A percentile compares a stretch with the other conserved stretches of the same genome.
Evolutionary conservation across 2,329 filamentous ascomycete genomes (phyloP).

Genomic region (Aureobasidium sp.): DNA sequence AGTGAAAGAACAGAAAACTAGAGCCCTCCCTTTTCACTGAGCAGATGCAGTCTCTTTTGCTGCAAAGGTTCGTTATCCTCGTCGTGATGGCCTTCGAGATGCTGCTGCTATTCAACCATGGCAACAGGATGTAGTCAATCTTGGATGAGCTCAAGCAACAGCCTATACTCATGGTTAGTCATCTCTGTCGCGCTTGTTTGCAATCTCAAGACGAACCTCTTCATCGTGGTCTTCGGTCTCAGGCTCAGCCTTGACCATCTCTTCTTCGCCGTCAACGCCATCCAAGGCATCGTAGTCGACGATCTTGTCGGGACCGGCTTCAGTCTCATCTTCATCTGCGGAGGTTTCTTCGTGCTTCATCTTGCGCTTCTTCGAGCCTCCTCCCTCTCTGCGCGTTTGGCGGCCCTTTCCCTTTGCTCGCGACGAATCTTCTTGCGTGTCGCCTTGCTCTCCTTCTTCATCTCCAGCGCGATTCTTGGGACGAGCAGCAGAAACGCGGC

Average conservation of each 20-base stretch:
- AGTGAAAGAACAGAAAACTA: neutral
- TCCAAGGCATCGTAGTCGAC: neutral
- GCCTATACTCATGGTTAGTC: neutral
- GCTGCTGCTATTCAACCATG: neutral
- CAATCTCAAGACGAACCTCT: neutral
- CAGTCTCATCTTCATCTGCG: neutral
- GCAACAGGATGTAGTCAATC: neutral
- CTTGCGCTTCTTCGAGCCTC: slow-evolving; percentile 17
- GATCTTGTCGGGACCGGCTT: neutral
- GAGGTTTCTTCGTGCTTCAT: slow-evolving; percentile 8
- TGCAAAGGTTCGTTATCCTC: neutral
- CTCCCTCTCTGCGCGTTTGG: slow-evolving; percentile 1
- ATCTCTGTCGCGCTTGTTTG: neutral
- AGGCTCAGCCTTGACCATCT: neutral
- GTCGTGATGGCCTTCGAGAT: neutral
- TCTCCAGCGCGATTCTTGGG: slow-evolving; percentile 12
- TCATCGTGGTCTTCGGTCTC: neutral
- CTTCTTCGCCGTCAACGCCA: neutral
- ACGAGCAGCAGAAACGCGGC: slow-evolving; percentile 13
- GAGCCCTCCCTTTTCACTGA: neutral
- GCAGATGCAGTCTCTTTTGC: neutral
- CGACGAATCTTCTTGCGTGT: neutral
- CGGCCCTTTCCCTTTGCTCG: slow-evolving; percentile 5
- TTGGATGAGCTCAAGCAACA: neutral
- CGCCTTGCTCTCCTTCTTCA: slow-evolving; percentile 14